Conservation (phyloP, 2,329 filamentous ascomycete genomes). For the Akanthomyces uredinophilus region DNA sequence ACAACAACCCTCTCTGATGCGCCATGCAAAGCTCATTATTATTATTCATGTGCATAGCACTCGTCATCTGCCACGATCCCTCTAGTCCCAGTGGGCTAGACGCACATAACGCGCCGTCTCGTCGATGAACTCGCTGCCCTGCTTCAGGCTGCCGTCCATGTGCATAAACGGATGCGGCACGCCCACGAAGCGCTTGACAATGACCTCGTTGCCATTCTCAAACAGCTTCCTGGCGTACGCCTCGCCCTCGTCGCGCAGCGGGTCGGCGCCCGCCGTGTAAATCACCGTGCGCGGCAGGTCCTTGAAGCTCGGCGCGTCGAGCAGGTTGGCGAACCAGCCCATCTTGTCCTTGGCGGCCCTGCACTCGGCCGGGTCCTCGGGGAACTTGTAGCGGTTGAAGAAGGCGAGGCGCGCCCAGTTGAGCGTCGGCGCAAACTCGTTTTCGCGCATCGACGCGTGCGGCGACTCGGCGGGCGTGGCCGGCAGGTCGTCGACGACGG, state of each 20-base stretch:
- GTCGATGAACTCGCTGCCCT: constrained; percentile 31
- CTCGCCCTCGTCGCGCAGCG: constrained; percentile 45
- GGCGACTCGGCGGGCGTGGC: constrained; percentile 34
- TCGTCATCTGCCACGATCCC: background rate
- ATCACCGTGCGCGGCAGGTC: constrained; percentile 35
- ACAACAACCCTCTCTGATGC: too few species aligned
- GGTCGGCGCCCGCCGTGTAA: constrained; percentile 40
- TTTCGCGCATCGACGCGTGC: constrained; percentile 35
- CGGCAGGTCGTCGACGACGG: constrained; percentile 36
- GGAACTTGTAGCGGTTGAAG: constrained; percentile 33
- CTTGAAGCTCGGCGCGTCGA: constrained; percentile 30
- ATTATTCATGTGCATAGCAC: background rate
- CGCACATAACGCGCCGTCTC: constrained; percentile 28
- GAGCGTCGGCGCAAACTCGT: constrained; percentile 37
- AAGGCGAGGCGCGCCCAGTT: constrained; percentile 39
- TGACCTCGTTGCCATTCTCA: constrained; percentile 40
- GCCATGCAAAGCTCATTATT: background rate
- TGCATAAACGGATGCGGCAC: constrained; percentile 48
- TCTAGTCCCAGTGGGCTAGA: constrained; percentile 20
- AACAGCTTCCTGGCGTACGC: constrained; percentile 39
- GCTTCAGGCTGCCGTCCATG: constrained; percentile 37
- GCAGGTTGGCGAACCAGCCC: constrained; percentile 28
- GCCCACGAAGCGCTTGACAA: constrained; percentile 39
- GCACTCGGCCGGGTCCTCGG: constrained; percentile 20
- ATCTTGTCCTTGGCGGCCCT: constrained; percentile 11